phyloP scores from a whole-genome alignment of 2,329 filamentous ascomycete species.

The Xylaria sp. region DNA sequence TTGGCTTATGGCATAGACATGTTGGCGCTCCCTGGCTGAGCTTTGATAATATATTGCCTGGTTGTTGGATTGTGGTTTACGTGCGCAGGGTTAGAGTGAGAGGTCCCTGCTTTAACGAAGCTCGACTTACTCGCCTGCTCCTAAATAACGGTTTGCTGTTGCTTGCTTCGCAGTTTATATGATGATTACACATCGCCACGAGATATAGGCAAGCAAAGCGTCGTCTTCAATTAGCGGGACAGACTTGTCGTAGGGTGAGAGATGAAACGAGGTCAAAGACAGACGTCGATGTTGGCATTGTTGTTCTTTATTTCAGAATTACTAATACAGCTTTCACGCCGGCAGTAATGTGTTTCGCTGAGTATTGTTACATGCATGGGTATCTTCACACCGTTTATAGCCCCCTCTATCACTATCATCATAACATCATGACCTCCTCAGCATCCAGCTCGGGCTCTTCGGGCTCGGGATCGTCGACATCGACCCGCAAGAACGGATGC shows the following conservation, averaged over 20 bases:
- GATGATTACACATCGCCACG: no score
- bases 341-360: background rate
- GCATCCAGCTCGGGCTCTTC: constrained; percentile 42
- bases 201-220: background rate
- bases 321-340: background rate
- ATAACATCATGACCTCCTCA: constrained; percentile 56
- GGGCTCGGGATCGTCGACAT: constrained; percentile 43
- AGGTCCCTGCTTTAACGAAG: background rate
- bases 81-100: background rate
- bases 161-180: background rate
- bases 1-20: background rate
- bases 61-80: background rate
- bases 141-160: background rate
- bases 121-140: background rate
- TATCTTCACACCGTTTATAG: constrained; percentile 26
- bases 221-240: background rate
- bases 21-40: background rate
- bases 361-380: constrained; percentile 30
- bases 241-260: background rate
- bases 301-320: background rate
- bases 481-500: constrained; percentile 73
- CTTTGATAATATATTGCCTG: background rate
- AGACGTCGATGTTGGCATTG: background rate
- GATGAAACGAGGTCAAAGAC: background rate
- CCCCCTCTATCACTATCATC: constrained; percentile 35